Base-by-base conservation (phyloP, 2,329 filamentous ascomycete genomes). In the Monosporascus sp. region DNA sequence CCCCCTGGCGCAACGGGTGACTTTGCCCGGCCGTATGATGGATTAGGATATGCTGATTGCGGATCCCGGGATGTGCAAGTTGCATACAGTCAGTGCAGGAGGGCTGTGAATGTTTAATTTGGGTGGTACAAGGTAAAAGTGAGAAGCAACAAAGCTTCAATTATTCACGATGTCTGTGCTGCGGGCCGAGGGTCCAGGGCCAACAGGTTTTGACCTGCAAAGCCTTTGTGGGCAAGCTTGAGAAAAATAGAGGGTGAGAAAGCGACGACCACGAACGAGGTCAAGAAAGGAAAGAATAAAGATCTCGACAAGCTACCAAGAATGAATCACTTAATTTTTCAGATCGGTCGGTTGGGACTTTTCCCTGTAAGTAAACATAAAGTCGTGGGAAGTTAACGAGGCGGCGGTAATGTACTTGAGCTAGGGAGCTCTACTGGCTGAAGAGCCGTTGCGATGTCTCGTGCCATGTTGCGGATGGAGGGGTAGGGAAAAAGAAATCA, bases 401-500 rank as follows among this genome's bases (percentile, higher is more conserved):
- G 24, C 24, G 24, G 41, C 17, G 41, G 24, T 14, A 20, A 5
- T 15, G 22, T 45, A 46, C 24, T 46, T 46, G 43, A 46, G 43
- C 43, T 25, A 25, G 24, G 43, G 15, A 46, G 43, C 43, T 46
- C 43, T 46, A 20, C 39, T 43, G 43, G 43, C 43, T 46, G 43
- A 46, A 22, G 43, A 46, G 43, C 43, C 43, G 43, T 46, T 46
- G 24, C 43, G 41, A 27, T 50, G 48, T 50, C 48, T 50, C 37
- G 48, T 50, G 48, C 48, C 48, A 50, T 50, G 27, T 50, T 43
- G 20, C n/a, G 14, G 27, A 43, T 50, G 48, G 48, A 50, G 37
- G 37, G 37, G 35, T 27, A 38, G 15, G 24, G 8, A 15, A 50
- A 50, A 41, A 36, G 48, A 27, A 50, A 44, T 50, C 18, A 41